These are phyloP conservation scores for Paulownia fortunei DNA, from an alignment of 257 asterid genomes.

Conservation along the genomic window DNA sequence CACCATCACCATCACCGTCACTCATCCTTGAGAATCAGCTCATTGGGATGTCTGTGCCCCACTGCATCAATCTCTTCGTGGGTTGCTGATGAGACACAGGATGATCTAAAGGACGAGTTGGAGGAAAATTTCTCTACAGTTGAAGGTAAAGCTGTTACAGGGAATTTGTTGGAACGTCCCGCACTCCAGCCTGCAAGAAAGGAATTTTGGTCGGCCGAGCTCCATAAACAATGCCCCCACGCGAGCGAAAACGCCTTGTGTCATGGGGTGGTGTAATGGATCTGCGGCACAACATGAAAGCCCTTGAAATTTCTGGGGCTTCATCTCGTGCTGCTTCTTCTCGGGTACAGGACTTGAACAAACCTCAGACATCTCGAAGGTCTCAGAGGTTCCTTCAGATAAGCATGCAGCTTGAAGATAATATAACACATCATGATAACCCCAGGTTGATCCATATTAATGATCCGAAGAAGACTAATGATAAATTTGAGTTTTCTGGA, in stretches of 20 bases:
- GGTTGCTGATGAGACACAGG: constrained; percentile 38
- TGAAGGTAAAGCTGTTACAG: constrained; percentile 34
- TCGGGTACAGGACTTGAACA: constrained; percentile 49
- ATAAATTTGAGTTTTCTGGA: constrained; percentile 70
- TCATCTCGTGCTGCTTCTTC: constrained; percentile 43
- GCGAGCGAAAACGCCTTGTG: constrained; percentile 66
- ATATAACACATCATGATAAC: constrained; percentile 60
- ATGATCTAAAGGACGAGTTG: constrained; percentile 43
- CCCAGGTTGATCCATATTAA: constrained; percentile 85
- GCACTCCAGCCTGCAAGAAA: constrained; percentile 36
- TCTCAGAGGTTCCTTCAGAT: constrained; percentile 67
- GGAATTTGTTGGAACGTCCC: constrained; percentile 25
- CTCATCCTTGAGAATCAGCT: constrained; percentile 47
- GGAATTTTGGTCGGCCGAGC: constrained; percentile 52
- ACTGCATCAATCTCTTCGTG: constrained; percentile 45
- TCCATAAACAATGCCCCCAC: constrained; percentile 50
- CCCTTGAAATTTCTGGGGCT: constrained; percentile 63
- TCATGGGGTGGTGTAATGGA: constrained; percentile 96
- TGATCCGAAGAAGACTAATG: constrained; percentile 81
- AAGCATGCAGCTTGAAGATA: constrained; percentile 84
- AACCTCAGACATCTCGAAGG: constrained; percentile 46
- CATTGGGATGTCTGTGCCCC: constrained; percentile 41
- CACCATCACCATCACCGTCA: constrained; percentile 35
- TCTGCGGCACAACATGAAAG: constrained; percentile 45
- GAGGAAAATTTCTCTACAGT: constrained; percentile 32